Evolutionary conservation across 768 basidiomycete species (phyloP), one percentile per base, ranked within the genome.

Genomic region (Pulveroboletus frians): DNA sequence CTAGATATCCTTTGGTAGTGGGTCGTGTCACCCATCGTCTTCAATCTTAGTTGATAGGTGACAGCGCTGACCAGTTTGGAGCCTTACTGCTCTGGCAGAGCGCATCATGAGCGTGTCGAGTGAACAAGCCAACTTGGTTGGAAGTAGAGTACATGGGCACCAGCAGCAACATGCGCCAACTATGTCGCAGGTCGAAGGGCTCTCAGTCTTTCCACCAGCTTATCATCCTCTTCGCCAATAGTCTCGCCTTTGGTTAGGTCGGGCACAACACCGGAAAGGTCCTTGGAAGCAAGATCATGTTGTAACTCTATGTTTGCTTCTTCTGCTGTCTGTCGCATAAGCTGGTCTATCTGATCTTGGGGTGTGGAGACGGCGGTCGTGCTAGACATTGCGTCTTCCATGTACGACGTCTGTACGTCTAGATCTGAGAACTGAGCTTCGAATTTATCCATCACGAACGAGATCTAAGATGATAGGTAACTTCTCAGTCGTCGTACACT

Each of bases 371-470:
- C 80, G 17, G 94, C 96, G 3, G 92, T 95, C 20, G 94, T 92
- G 47, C 87, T 80, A 9, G 84, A 83, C 87, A 99, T 97, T 34
- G 93, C 85, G 51, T 92, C 90, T 63, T 98, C 96, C 92, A 99
- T 95, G 71, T 95, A 94, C 5, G 85, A 88, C 15, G 96, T 95
- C 68, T 98, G 95, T 7, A 99, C 96, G 64, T 98, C 96, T 17
- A 99, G 81, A 67, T 98, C 96, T 32, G 91, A 76, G 72, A 98
- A 98, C 58, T 98, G 95, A 5, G 84, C 56, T 68, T 99, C 96
- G 70, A 99, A 99, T 72, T 93, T 98, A 74, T 98, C 96, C 96
- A 99, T 98, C 30, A 99, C 92, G 47, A 91, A 69, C 11, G 96
- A 95, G 63, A 99, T 98, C 95, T 97, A 29, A 42, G 31, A 43